Evolutionary conservation across 2,329 filamentous ascomycete genomes (phyloP).

Genomic region (Penicillium paneum): DNA sequence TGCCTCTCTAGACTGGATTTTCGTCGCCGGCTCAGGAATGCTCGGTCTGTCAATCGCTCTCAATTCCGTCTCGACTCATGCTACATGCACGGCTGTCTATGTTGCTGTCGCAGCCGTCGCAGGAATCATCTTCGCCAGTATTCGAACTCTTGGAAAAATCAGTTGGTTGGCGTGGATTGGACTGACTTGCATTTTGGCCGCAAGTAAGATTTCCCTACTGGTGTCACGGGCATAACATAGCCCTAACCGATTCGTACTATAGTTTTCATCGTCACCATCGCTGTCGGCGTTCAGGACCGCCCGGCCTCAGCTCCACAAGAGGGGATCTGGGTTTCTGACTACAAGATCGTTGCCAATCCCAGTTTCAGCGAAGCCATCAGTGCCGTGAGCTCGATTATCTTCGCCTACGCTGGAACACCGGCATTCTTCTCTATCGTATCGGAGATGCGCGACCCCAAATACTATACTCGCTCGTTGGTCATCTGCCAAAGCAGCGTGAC

Average conservation of each 20-base stretch:
- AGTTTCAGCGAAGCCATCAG: conserved; percentile 24
- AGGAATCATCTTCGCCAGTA: conserved; percentile 27
- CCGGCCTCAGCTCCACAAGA: conserved; percentile 32
- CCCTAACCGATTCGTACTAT: neutral
- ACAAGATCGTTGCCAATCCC: conserved; percentile 20
- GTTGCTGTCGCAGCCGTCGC: conserved; percentile 23
- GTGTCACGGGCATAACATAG: neutral
- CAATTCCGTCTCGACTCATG: conserved; percentile 41
- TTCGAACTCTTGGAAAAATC: conserved; percentile 34
- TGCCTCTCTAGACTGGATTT: conserved; percentile 28
- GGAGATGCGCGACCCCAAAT: conserved; percentile 34
- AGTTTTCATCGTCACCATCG: conserved; percentile 26
- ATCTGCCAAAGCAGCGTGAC: conserved; percentile 32
- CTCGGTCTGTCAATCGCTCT: conserved; percentile 43
- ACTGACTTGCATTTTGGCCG: conserved; percentile 10
- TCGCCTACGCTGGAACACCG: conserved; percentile 22
- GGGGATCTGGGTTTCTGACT: conserved; percentile 30
- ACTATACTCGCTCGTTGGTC: conserved; percentile 32
- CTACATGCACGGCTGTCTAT: conserved; percentile 26
- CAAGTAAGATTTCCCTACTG: conserved; percentile 16
- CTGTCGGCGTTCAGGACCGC: conserved; percentile 34
- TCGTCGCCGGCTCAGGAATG: conserved; percentile 42
- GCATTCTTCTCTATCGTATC: conserved; percentile 35
- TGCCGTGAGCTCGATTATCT: conserved; percentile 22
- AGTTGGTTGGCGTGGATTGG: conserved; percentile 38